Evolutionary conservation across 371 early-diverging fungal genomes (phyloP).

Genomic region (Mortierella sp.): DNA sequence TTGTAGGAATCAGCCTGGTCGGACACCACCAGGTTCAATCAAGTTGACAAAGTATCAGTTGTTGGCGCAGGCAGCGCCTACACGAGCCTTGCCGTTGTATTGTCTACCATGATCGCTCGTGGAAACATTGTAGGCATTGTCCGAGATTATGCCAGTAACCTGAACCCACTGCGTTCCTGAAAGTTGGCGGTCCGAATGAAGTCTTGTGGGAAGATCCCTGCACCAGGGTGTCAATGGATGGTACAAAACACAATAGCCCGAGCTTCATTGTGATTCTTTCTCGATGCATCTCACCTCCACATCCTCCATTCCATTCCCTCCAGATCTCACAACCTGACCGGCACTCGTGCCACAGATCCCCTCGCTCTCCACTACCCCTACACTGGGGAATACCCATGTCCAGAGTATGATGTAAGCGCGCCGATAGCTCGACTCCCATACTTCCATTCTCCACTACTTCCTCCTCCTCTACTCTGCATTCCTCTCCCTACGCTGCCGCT

Average conservation of each 20-base stretch:
- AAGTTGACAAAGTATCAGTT: constrained; percentile 57
- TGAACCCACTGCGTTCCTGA: constrained; percentile 52
- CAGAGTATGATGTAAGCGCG: too few species aligned
- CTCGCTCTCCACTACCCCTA: too few species aligned
- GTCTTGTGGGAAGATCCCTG: constrained; percentile 49
- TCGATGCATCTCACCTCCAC: constrained; percentile 45
- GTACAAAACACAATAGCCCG: constrained; percentile 63
- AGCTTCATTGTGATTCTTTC: constrained; percentile 62
- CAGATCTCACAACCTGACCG: too few species aligned
- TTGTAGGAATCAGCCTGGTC: too few species aligned
- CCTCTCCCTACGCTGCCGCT: too few species aligned
- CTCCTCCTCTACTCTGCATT: too few species aligned
- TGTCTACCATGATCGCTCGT: constrained; percentile 56
- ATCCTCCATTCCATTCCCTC: constrained; percentile 1
- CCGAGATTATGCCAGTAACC: constrained; percentile 55
- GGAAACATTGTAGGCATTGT: constrained; percentile 29
- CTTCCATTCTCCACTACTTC: too few species aligned
- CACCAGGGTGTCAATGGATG: constrained; percentile 49
- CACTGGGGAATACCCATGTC: too few species aligned
- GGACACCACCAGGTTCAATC: constrained; percentile 58
- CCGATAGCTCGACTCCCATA: too few species aligned
- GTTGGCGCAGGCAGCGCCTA: constrained; percentile 46
- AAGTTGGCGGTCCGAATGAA: constrained; percentile 56
- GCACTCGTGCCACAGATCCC: too few species aligned
- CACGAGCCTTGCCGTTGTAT: constrained; percentile 50